These are phyloP conservation scores for Rhododendron ovatum DNA, from an alignment of 148 eudicot genomes.

Conservation along the genomic window DNA sequence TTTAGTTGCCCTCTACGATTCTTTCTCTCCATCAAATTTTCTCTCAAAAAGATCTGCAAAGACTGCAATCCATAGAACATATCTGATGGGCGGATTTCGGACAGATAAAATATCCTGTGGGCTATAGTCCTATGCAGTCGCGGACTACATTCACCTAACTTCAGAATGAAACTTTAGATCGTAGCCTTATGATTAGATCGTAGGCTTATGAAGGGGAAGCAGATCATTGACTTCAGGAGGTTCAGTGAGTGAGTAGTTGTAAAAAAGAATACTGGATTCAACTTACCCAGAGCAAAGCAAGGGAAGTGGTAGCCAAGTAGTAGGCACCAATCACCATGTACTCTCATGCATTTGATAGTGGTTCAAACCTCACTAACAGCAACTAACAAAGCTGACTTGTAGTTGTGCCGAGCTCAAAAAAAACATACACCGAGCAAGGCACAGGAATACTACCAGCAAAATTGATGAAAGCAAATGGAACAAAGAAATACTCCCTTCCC, in stretches of 20 bases:
- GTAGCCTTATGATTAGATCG: too few species aligned
- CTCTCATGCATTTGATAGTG: not conserved
- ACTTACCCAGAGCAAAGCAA: not conserved
- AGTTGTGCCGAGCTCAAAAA: not conserved
- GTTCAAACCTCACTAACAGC: not conserved
- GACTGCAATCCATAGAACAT: not conserved
- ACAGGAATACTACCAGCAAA: not conserved
- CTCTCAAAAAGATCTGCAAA: not conserved
- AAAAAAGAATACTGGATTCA: too few species aligned
- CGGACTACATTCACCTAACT: too few species aligned
- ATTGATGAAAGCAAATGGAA: not conserved
- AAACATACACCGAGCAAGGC: not conserved
- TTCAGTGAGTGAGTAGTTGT: not conserved
- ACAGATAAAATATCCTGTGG: not conserved
- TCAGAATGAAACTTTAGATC: too few species aligned
- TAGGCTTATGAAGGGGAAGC: too few species aligned
- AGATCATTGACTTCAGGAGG: too few species aligned
- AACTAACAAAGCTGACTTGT: not conserved
- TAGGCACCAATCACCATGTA: not conserved
- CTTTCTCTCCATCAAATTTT: not conserved
- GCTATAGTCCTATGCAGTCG: too few species aligned
- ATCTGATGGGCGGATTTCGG: not conserved
- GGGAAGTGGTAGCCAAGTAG: not conserved
- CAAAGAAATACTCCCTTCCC: not conserved
- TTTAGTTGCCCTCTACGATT: too few species aligned